Conservation (phyloP, 495 filamentous ascomycete genomes). For the Rusavskia elegans region DNA sequence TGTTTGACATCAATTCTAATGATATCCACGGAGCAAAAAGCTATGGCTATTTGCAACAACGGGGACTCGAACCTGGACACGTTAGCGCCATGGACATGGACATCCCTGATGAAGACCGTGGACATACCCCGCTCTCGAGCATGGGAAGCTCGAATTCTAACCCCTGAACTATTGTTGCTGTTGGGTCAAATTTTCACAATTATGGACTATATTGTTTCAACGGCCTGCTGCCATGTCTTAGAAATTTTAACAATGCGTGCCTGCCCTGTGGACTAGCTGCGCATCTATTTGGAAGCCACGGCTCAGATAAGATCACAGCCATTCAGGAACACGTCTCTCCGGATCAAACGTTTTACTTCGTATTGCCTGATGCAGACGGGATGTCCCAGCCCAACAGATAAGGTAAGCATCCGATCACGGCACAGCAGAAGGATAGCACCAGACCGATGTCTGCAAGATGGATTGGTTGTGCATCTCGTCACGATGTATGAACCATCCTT, state of each 20-base stretch:
- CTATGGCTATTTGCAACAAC: constrained; percentile 1
- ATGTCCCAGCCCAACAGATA: background rate
- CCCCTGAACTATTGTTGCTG: constrained; percentile 16
- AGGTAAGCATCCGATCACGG: background rate
- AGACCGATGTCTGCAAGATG: background rate
- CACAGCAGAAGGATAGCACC: background rate
- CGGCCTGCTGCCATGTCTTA: no score
- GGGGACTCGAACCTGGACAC: constrained; percentile 12
- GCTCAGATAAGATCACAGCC: background rate
- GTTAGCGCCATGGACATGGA: no score
- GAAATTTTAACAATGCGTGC: no score
- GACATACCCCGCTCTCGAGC: constrained; percentile 12
- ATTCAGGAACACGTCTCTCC: background rate
- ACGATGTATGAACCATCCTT: background rate
- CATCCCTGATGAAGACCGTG: no score
- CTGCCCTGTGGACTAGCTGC: no score
- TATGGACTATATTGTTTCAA: no score
- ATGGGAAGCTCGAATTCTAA: constrained; percentile 20
- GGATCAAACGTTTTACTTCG: background rate
- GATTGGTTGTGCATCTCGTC: background rate
- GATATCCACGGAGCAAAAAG: background rate
- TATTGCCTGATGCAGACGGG: no score
- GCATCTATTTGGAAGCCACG: no score
- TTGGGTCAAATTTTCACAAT: no score
- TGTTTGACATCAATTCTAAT: background rate